Percentiles rank a stretch among this genome's conserved stretches.
These are phyloP conservation scores for Wickerhamiella hasegawae DNA, from an alignment of 805 yeast species.

Conservation along the genomic window DNA sequence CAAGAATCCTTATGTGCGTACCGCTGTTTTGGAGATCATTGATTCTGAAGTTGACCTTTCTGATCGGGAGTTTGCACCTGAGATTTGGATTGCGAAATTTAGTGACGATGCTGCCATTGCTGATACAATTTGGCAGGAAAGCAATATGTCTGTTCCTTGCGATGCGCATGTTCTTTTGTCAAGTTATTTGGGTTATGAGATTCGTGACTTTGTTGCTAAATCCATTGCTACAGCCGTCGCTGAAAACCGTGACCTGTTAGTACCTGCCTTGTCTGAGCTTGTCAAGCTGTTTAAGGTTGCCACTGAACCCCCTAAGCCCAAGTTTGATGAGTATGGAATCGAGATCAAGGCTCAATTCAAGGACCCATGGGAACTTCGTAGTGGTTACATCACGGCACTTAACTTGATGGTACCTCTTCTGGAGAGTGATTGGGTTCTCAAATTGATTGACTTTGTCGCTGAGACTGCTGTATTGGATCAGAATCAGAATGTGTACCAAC, in stretches of 20 bases:
- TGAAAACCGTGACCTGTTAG: slow-evolving; percentile 19
- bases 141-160: slow-evolving; percentile 32
- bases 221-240: slow-evolving; percentile 41
- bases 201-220: slow-evolving; percentile 57
- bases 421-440: slow-evolving; percentile 10
- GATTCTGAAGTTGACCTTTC: slow-evolving; percentile 55
- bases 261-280: slow-evolving; percentile 28
- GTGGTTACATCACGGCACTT: slow-evolving; percentile 62
- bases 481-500: slow-evolving; percentile 57
- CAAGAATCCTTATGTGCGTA: slow-evolving; percentile 56
- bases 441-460: slow-evolving; percentile 28
- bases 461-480: slow-evolving; percentile 57
- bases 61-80: slow-evolving; percentile 37
- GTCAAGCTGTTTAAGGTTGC: slow-evolving; percentile 52
- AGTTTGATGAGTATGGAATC: slow-evolving; percentile 62
- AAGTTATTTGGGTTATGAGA: slow-evolving; percentile 33
- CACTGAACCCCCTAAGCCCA: slow-evolving; percentile 27
- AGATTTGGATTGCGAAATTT: slow-evolving; percentile 63
- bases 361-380: slow-evolving; percentile 75
- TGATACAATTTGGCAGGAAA: slow-evolving; percentile 73
- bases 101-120: slow-evolving; percentile 65
- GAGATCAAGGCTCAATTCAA: slow-evolving; percentile 44
- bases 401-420: slow-evolving; percentile 38
- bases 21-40: slow-evolving; percentile 63
- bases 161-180: slow-evolving; percentile 34